Evolutionary conservation across 768 basidiomycete species (phyloP).

Genomic region (Russula sp.): DNA sequence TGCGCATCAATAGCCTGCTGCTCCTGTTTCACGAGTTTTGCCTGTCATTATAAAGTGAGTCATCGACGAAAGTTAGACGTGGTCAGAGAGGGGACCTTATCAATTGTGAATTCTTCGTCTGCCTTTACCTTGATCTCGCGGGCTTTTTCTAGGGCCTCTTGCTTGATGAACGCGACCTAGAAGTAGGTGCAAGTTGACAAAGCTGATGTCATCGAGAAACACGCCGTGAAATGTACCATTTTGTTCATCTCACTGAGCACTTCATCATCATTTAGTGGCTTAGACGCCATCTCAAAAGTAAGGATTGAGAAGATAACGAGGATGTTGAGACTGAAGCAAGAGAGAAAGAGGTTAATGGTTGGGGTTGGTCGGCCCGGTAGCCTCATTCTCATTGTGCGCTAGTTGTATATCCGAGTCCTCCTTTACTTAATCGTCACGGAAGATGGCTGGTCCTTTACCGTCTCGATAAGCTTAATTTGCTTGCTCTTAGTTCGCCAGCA

Average conservation of each 20-base stretch:
- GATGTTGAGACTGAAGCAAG: not conserved
- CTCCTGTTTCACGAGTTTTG: slow-evolving; percentile 95
- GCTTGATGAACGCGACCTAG: slow-evolving; percentile 93
- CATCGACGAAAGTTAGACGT: not conserved
- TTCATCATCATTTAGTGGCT: slow-evolving; percentile 90
- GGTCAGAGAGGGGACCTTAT: slow-evolving; percentile 56
- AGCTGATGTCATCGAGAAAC: slow-evolving; percentile 24
- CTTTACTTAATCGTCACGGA: no score
- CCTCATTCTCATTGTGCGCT: not conserved
- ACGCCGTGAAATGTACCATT: slow-evolving; percentile 56
- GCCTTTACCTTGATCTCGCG: slow-evolving; percentile 96
- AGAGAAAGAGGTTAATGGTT: not conserved
- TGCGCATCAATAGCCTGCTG: slow-evolving; percentile 90
- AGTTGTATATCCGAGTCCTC: no score
- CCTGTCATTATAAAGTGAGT: slow-evolving; percentile 42
- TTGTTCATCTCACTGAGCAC: slow-evolving; percentile 97
- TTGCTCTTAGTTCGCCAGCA: not conserved
- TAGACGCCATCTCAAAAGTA: slow-evolving; percentile 49
- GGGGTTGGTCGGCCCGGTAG: not conserved
- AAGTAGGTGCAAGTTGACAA: not conserved
- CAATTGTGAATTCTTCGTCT: slow-evolving; percentile 98
- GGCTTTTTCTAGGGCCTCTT: slow-evolving; percentile 96
- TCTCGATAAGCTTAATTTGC: not conserved
- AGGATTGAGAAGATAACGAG: not conserved
- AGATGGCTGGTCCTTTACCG: no score